These are phyloP conservation scores for Tylopilus sp. DNA, from an alignment of 1,284 basidiomycete genomes.

Conservation along the genomic window DNA sequence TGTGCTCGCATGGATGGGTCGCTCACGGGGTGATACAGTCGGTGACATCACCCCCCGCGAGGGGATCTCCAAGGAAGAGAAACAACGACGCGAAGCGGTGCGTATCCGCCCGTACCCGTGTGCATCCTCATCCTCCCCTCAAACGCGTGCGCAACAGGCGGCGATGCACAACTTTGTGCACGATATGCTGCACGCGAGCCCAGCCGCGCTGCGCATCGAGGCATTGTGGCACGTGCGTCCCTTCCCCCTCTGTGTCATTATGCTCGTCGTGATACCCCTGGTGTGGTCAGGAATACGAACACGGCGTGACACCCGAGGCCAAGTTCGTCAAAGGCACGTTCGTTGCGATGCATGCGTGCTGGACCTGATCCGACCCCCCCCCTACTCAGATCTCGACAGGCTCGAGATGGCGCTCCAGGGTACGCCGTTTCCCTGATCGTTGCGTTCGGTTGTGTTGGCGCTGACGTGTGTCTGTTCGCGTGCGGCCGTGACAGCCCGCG, in stretches of 20 bases:
- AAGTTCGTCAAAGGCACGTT: conserved; percentile 84
- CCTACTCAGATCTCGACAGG: conserved; percentile 75
- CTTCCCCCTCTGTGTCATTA: no score
- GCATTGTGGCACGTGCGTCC: conserved; percentile 75
- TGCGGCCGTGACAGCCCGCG: conserved; percentile 58
- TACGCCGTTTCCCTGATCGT: conserved; percentile 24
- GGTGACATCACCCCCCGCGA: conserved; percentile 94
- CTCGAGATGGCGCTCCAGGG: conserved; percentile 91
- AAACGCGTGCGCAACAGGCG: conserved; percentile 45
- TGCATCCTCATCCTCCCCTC: neutral
- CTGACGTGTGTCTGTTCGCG: neutral
- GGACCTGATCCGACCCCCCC: neutral
- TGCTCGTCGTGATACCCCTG: no score
- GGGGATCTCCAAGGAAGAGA: conserved; percentile 80
- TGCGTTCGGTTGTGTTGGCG: neutral
- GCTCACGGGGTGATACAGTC: conserved; percentile 45
- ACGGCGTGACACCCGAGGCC: conserved; percentile 76
- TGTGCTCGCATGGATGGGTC: neutral
- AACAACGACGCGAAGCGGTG: conserved; percentile 73
- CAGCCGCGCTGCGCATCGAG: conserved; percentile 77
- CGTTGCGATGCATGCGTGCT: neutral
- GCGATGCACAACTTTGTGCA: conserved; percentile 91
- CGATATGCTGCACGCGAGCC: conserved; percentile 83
- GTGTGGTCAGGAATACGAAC: conserved; percentile 99
- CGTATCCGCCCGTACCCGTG: neutral